Base-by-base conservation (phyloP, 768 basidiomycete species). In the Psilocybe azurescens region DNA sequence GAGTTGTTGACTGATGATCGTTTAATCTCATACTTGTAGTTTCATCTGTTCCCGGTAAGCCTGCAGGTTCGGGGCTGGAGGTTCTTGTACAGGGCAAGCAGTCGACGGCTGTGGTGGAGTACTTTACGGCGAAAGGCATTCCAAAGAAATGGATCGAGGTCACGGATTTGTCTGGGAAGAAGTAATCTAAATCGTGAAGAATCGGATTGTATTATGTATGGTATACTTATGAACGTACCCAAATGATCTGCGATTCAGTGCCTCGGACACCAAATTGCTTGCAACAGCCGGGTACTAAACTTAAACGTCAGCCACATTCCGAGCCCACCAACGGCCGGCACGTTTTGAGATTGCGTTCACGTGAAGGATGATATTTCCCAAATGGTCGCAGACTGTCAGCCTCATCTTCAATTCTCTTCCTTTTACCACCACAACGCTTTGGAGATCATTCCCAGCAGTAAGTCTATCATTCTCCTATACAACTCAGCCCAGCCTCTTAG, bases 81-180 rank as follows among this genome's bases (percentile, higher is more conserved):
- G 87, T 97, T 8, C 78, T 91, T 63, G 89, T 97, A 0, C 95
- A 97, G 69, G 95, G 95, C 1, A 91, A 91, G 63, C 94, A 97
- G 68, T 78, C 81, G 18, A 82, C 84, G 65, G 76, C 79, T 2
- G 89, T 94, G 10, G 77, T 81, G 9, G 89, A 91, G 4, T 83
- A 93, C 62, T 72, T 97, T 44, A 72, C 83, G 2, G 81, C 77
- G 24, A 86, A 83, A 65, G 93, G 95, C 0, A 84, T 96, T 33
- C 93, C 94, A 29, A 91, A 89, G 78, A 82, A 82, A 69, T 96
- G 92, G 91, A 89, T 96, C 55, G 85, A 86, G 69, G 75, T 81
- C 1, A 71, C 70, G 1, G 88, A 86, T 62, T 44, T 78, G 57
- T 70, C 71, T n/a, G 76, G 75, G 63, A 84, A 86, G 75, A 88